Base-by-base conservation (phyloP, 441 rosid genomes). In the Mallotus repandus region DNA sequence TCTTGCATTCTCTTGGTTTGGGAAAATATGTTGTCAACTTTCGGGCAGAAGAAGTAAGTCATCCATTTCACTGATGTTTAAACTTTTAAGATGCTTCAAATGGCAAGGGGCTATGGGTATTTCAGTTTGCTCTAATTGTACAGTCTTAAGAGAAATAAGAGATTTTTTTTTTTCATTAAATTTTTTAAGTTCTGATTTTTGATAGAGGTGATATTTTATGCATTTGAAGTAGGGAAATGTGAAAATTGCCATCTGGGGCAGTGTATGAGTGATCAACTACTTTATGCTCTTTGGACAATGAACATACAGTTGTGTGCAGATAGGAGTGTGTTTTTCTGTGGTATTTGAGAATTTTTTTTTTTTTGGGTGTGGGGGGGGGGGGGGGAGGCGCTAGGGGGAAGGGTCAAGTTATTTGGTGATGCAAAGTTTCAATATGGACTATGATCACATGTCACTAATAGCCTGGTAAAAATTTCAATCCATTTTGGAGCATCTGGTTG, bases 21-120 rank as follows among this genome's bases (percentile, higher is more conserved):
- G 84, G 77, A 57, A 82, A 88, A 79, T 88, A 88, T 62, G 77
- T 59, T 52, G 62, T 82, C 68, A 29, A 0, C 69, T 86, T 88
- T 73, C 80, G 66, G 71, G 89, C 84, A 54, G 92, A 88, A 78
- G 92, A 88, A 78, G 92, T 88, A 74, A 88, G 92, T 76, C 38
- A 70, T 7, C 64, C 1, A 5, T 4, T 62, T 54, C 48, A 41
- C 46, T 63, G 21, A 21, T 46, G 25, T 68, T 41, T 14, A 16
- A 16, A 52, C 15, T 68, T 35, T 49, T 22, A 49, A 52, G 12
- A 67, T 67, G 9, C 13, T 52, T 67, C 10, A 52, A 52, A 43
- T 67, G 41, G 16, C 38, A 12, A 29, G 21, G 46, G 18, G 22
- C 46, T 32, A 12, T 46, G 41, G 15, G 32, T 55, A 9, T 19